These are phyloP conservation scores for Haplographium delicatum DNA, from an alignment of 495 filamentous ascomycete species.

Conservation along the genomic window DNA sequence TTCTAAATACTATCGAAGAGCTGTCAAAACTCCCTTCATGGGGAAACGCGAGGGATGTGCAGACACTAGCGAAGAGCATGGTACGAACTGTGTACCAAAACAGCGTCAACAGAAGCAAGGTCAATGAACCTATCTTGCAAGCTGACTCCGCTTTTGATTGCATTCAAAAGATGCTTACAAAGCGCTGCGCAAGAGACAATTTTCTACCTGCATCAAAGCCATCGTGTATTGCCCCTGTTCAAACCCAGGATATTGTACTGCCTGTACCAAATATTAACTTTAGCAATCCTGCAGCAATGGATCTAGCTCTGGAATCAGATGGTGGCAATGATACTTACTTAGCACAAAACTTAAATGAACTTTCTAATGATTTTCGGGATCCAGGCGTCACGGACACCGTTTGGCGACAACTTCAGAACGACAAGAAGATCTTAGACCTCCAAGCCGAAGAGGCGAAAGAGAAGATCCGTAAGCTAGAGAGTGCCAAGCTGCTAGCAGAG, in stretches of 20 bases:
- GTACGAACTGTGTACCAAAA: constrained; percentile 27
- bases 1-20: constrained; percentile 35
- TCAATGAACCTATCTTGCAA: constrained; percentile 12
- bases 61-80: constrained; percentile 49
- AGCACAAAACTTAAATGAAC: background rate
- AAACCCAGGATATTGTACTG: background rate
- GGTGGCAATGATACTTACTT: background rate
- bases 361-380: constrained; percentile 35
- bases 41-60: constrained; percentile 65
- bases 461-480: constrained; percentile 23
- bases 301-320: background rate
- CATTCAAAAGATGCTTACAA: constrained; percentile 40
- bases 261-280: background rate
- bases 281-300: background rate
- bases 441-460: constrained; percentile 17
- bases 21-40: constrained; percentile 48
- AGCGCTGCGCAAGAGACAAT: constrained; percentile 28
- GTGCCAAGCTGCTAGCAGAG: constrained; percentile 22
- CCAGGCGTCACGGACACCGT: constrained; percentile 52
- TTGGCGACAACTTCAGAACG: constrained; percentile 54
- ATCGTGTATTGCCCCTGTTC: background rate
- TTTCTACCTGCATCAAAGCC: background rate
- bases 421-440: constrained; percentile 35
- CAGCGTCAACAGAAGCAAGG: background rate
- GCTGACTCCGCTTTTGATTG: constrained; percentile 33